Evolutionary conservation across 2,329 filamentous ascomycete genomes (phyloP).

Genomic region (Talaromyces atroroseus): DNA sequence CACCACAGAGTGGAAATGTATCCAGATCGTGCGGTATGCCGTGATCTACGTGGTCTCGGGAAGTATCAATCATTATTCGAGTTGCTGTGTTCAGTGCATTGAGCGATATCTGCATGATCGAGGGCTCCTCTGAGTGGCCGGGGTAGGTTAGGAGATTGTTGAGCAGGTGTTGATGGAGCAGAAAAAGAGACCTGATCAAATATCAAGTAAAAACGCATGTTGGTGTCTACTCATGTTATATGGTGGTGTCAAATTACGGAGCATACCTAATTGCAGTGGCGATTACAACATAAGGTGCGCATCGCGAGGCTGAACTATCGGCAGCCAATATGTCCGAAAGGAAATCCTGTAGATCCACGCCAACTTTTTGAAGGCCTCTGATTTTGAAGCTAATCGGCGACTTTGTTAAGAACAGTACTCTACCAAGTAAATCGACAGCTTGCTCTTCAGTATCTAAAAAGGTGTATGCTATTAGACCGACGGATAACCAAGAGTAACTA

Average conservation of each 20-base stretch:
- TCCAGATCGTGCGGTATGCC: slow-evolving; percentile 1
- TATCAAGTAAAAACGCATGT: neutral
- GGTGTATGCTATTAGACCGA: neutral
- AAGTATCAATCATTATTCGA: slow-evolving; percentile 4
- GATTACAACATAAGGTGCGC: neutral
- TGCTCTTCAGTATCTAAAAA: neutral
- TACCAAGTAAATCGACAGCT: neutral
- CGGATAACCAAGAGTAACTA: neutral
- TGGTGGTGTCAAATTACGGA: neutral
- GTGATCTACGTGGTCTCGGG: neutral
- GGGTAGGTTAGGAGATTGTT: neutral
- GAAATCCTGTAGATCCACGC: neutral
- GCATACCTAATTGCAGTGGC: neutral
- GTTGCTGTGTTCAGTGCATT: neutral
- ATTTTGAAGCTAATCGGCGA: neutral
- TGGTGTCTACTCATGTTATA: neutral
- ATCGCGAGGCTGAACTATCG: neutral
- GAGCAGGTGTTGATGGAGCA: slow-evolving; percentile 1
- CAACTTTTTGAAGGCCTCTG: neutral
- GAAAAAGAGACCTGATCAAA: neutral
- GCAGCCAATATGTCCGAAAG: neutral
- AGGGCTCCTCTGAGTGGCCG: neutral
- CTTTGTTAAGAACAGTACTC: neutral
- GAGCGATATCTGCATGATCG: neutral
- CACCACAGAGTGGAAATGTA: neutral